Conservation (phyloP, 495 filamentous ascomycete species). For the Lentithecium fluviatile region DNA sequence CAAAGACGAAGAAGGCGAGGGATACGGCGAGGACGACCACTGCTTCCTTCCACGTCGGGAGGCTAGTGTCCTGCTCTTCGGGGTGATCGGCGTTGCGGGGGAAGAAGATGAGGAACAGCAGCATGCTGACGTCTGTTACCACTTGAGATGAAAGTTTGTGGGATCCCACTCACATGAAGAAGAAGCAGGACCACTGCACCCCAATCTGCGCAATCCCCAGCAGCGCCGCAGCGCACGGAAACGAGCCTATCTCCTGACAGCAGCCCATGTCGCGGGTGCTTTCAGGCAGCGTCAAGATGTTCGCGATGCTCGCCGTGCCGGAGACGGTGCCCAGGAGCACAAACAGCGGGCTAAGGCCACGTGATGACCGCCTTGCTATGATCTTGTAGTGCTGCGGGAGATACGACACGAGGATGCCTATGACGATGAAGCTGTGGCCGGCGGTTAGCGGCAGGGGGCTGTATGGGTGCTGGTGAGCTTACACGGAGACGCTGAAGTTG, state of each 20-base stretch:
- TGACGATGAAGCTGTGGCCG: constrained; percentile 66
- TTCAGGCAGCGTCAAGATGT: constrained; percentile 78
- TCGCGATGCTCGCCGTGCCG: constrained; percentile 80
- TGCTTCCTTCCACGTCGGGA: constrained; percentile 72
- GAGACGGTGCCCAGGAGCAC: constrained; percentile 88
- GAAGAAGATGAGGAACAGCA: constrained; percentile 49
- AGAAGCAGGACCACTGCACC: constrained; percentile 88
- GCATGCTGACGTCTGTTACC: constrained; percentile 35
- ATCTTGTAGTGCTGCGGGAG: constrained; percentile 93
- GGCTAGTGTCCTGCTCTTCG: constrained; percentile 6
- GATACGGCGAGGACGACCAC: constrained; percentile 67
- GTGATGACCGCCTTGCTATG: constrained; percentile 80
- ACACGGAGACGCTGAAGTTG: constrained; percentile 38
- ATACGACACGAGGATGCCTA: constrained; percentile 92
- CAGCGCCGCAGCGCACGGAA: constrained; percentile 80
- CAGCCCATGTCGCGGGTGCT: constrained; percentile 78
- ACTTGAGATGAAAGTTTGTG: constrained; percentile 6
- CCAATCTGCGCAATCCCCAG: constrained; percentile 88
- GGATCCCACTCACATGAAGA: constrained; percentile 66
- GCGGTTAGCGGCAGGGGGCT: neutral
- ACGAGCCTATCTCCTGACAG: constrained; percentile 73
- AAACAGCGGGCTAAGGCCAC: constrained; percentile 92
- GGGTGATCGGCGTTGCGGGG: constrained; percentile 41
- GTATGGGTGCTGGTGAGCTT: neutral
- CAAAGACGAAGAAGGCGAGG: constrained; percentile 66